These are phyloP conservation scores for Xylaria sp. DNA, from an alignment of 2,329 filamentous ascomycete genomes.

Conservation along the genomic window DNA sequence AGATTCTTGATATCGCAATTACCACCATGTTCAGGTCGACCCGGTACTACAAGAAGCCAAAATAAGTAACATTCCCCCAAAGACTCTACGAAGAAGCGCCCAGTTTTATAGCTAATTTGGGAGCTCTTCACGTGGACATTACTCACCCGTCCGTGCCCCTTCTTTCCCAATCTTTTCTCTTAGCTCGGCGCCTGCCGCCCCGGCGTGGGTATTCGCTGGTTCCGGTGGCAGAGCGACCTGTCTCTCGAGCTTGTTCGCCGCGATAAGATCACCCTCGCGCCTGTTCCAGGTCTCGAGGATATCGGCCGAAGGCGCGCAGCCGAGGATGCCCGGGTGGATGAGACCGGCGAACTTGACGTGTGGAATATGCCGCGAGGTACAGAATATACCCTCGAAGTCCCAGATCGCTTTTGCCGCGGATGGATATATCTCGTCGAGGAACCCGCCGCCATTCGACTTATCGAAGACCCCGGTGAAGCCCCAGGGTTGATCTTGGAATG, in stretches of 20 bases:
- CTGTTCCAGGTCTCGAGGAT: slow-evolving; percentile 84
- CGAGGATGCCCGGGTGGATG: slow-evolving; percentile 91
- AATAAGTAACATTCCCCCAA: slow-evolving; percentile 1
- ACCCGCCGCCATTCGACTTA: slow-evolving; percentile 85
- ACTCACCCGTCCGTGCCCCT: slow-evolving; percentile 74
- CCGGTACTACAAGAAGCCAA: slow-evolving; percentile 65
- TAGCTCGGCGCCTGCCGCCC: slow-evolving; percentile 66
- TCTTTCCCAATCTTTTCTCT: slow-evolving; percentile 77
- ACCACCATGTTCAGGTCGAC: slow-evolving; percentile 85
- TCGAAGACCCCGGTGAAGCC: slow-evolving; percentile 88
- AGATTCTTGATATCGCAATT: slow-evolving; percentile 95
- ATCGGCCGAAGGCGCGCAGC: slow-evolving; percentile 83
- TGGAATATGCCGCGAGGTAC: slow-evolving; percentile 85
- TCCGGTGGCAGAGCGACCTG: slow-evolving; percentile 82
- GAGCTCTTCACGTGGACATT: too few species aligned
- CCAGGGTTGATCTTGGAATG: slow-evolving; percentile 86
- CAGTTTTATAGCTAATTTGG: too few species aligned
- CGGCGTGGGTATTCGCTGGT: slow-evolving; percentile 77
- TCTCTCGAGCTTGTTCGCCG: slow-evolving; percentile 71
- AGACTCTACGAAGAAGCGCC: too few species aligned
- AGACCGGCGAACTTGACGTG: slow-evolving; percentile 88
- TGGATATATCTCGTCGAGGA: slow-evolving; percentile 87
- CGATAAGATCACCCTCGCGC: slow-evolving; percentile 83
- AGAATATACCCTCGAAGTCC: slow-evolving; percentile 68
- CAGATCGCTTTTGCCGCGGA: slow-evolving; percentile 72